A percentile compares a stretch with the other conserved stretches of the same genome.
Evolutionary conservation across 176 grass and related monocot genomes (phyloP).

Genomic region (Themeda triandra): DNA sequence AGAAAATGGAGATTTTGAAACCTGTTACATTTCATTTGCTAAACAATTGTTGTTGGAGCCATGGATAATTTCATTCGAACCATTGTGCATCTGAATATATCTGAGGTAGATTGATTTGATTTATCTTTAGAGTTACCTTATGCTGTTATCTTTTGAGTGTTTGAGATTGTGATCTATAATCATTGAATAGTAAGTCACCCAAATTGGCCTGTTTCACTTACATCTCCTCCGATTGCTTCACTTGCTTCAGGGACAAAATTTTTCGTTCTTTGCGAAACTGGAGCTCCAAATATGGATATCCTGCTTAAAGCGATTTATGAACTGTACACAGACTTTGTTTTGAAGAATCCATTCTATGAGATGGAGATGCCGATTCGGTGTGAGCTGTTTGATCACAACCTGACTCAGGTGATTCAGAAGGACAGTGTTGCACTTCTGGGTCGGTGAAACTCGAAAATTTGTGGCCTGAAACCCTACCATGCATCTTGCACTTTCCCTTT

Average conservation of each 20-base stretch:
- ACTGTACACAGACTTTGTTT: constrained; percentile 88
- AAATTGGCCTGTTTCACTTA: neutral
- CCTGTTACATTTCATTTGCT: neutral
- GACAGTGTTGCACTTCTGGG: constrained; percentile 70
- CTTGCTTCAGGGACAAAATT: constrained; percentile 78
- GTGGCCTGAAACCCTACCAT: neutral
- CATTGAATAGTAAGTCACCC: neutral
- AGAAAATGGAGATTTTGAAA: neutral
- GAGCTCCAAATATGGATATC: constrained; percentile 68
- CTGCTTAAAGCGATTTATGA: constrained; percentile 80
- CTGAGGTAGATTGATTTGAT: neutral
- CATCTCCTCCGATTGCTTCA: neutral
- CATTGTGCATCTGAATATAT: neutral
- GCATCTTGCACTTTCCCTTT: neutral
- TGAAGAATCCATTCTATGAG: constrained; percentile 98
- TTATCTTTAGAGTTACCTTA: neutral
- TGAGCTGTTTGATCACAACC: constrained; percentile 89
- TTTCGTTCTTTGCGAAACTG: constrained; percentile 77
- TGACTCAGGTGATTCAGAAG: constrained; percentile 85
- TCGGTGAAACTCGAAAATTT: constrained; percentile 42
- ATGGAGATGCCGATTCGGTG: constrained; percentile 99
- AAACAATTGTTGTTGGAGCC: neutral
- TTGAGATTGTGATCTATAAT: neutral
- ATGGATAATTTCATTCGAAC: neutral
- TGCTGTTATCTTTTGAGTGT: neutral